These are phyloP conservation scores for Verticillium klebahnii DNA, from an alignment of 2,329 filamentous ascomycete species.

Conservation along the genomic window DNA sequence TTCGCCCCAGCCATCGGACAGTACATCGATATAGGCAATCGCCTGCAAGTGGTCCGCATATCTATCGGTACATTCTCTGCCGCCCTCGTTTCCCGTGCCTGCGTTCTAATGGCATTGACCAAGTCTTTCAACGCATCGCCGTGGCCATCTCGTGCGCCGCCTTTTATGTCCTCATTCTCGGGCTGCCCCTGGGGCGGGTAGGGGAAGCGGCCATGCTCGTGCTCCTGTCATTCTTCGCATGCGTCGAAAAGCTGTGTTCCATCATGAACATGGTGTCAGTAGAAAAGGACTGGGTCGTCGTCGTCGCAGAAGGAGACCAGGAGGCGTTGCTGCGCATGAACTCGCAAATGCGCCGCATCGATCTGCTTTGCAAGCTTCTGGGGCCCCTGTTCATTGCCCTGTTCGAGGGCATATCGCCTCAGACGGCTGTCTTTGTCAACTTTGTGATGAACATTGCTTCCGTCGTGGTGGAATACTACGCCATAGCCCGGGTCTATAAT, in stretches of 20 bases:
- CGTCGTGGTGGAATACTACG: constrained; percentile 46
- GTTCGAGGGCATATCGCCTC: constrained; percentile 43
- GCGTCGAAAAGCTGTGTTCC: constrained; percentile 63
- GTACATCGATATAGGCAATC: constrained; percentile 39
- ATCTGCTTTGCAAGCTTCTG: constrained; percentile 54
- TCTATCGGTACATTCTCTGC: constrained; percentile 20
- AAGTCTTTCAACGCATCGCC: constrained; percentile 17
- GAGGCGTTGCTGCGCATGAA: constrained; percentile 36
- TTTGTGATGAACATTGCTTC: constrained; percentile 45
- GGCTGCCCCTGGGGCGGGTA: neutral
- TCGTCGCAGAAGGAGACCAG: constrained; percentile 19
- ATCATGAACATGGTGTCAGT: constrained; percentile 64
- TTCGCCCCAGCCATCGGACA: constrained; percentile 39
- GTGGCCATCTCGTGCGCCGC: constrained; percentile 7
- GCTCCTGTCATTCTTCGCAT: constrained; percentile 21
- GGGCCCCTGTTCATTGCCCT: constrained; percentile 52
- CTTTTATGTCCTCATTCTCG: constrained; percentile 4
- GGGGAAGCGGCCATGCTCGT: neutral
- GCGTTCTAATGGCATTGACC: neutral
- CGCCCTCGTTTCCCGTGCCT: neutral
- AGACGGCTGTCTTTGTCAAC: constrained; percentile 41
- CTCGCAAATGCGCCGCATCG: constrained; percentile 58
- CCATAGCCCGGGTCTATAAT: constrained; percentile 34
- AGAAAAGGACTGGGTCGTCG: constrained; percentile 65
- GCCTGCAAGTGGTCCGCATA: constrained; percentile 29